phyloP scores from a whole-genome alignment of 345 rosid genomes.

The Lumnitzera littorea region DNA sequence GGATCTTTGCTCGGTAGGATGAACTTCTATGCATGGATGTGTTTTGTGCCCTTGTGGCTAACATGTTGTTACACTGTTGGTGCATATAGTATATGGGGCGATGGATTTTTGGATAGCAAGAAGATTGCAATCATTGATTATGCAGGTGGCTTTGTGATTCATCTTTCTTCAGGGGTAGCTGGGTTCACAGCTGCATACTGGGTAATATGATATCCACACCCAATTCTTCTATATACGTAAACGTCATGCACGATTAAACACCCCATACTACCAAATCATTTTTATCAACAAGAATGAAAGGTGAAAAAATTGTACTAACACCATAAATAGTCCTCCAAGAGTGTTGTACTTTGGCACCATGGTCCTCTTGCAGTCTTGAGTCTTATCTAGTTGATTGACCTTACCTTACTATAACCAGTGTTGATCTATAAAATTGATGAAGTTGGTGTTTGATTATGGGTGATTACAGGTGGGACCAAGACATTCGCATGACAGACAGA shows the following conservation, averaged over 20 bases:
- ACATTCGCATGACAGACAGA: slow-evolving; percentile 43
- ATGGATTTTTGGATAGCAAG: slow-evolving; percentile 19
- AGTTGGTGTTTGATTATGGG: neutral
- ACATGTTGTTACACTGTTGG: slow-evolving; percentile 41
- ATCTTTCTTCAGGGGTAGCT: slow-evolving; percentile 66
- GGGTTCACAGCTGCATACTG: slow-evolving; percentile 64
- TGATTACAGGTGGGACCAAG: slow-evolving; percentile 44
- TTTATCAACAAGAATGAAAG: too few relatives aligned
- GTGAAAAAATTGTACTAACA: too few relatives aligned
- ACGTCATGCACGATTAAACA: neutral
- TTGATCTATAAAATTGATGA: neutral
- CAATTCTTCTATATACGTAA: neutral
- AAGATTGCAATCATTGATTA: slow-evolving; percentile 33
- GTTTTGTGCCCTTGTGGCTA: slow-evolving; percentile 55
- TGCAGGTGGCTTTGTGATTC: slow-evolving; percentile 59
- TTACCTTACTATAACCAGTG: neutral
- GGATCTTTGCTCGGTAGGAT: slow-evolving; percentile 61
- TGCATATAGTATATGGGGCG: slow-evolving; percentile 48
- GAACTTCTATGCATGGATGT: slow-evolving; percentile 65
- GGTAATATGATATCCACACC: slow-evolving; percentile 25
- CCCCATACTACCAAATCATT: too few relatives aligned
- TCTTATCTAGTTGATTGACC: too few relatives aligned
- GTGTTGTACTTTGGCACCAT: too few relatives aligned
- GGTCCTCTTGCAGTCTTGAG: too few relatives aligned
- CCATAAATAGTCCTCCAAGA: too few relatives aligned